phyloP scores from a whole-genome alignment of 805 yeast genomes.

The Candida glaebosa region DNA sequence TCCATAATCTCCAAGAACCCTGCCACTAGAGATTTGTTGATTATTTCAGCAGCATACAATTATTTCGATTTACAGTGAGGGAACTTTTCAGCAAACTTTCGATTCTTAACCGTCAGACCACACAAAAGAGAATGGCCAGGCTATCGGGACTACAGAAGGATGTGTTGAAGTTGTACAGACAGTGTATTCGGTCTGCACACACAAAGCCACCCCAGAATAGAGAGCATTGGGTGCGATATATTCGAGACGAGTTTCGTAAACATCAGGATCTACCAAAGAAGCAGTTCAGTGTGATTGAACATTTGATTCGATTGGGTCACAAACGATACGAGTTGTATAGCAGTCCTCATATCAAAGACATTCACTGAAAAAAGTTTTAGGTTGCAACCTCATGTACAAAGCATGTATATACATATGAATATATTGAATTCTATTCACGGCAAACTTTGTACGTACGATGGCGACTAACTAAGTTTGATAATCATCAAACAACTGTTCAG shows the following conservation, averaged over 20 bases:
- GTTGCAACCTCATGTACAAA: no score
- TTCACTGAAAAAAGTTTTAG: slow-evolving; percentile 24
- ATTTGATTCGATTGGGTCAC: slow-evolving; percentile 72
- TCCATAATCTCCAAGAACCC: background rate
- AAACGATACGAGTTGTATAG: slow-evolving; percentile 70
- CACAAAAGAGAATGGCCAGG: slow-evolving; percentile 24
- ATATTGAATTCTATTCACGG: background rate
- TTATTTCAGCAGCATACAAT: no score
- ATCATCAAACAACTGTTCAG: slow-evolving; percentile 32
- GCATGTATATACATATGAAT: no score
- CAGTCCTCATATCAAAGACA: slow-evolving; percentile 67
- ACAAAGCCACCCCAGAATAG: slow-evolving; percentile 49
- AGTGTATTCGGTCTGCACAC: slow-evolving; percentile 42
- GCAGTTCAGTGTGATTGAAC: slow-evolving; percentile 84
- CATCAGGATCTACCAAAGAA: slow-evolving; percentile 59
- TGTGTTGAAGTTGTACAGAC: slow-evolving; percentile 48
- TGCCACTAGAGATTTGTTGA: no score
- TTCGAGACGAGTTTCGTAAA: slow-evolving; percentile 62
- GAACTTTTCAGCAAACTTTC: background rate
- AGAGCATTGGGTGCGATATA: slow-evolving; percentile 39
- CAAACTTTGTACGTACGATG: background rate
- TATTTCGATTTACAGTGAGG: background rate
- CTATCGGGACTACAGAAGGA: slow-evolving; percentile 44
- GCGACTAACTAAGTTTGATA: slow-evolving; percentile 4
- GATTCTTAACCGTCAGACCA: background rate